Evolutionary conservation across 2,329 filamentous ascomycete species (phyloP).

Genomic region (Neofusicoccum parvum): DNA sequence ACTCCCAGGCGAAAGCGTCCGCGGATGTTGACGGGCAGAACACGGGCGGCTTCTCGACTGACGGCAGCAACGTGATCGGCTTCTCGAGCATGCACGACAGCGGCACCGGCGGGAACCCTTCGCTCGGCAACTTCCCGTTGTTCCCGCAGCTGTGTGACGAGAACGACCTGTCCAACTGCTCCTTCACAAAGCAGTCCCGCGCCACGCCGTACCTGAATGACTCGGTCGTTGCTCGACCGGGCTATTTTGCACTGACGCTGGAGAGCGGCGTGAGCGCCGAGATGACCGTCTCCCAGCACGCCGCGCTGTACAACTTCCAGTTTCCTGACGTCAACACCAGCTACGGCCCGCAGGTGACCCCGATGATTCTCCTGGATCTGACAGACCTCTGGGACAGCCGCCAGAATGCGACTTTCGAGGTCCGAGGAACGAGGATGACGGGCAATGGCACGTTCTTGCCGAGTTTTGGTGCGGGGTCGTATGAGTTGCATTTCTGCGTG

Average conservation of each 20-base stretch:
- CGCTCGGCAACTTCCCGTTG: slow-evolving; percentile 72
- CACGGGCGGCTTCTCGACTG: slow-evolving; percentile 59
- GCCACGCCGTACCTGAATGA: slow-evolving; percentile 53
- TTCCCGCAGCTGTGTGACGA: slow-evolving; percentile 67
- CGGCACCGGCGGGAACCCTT: slow-evolving; percentile 52
- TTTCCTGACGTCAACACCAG: slow-evolving; percentile 45
- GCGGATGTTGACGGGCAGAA: slow-evolving; percentile 54
- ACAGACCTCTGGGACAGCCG: slow-evolving; percentile 60
- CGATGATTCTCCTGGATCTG: slow-evolving; percentile 62
- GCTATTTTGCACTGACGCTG: slow-evolving; percentile 62
- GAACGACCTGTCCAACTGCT: slow-evolving; percentile 63
- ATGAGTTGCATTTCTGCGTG: slow-evolving; percentile 62
- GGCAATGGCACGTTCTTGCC: slow-evolving; percentile 62
- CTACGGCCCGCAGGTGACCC: slow-evolving; percentile 46
- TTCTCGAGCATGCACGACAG: slow-evolving; percentile 43
- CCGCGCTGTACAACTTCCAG: slow-evolving; percentile 63
- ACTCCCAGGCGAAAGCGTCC: slow-evolving; percentile 39
- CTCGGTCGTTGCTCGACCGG: slow-evolving; percentile 57
- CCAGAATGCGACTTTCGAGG: slow-evolving; percentile 54
- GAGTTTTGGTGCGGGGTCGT: slow-evolving; percentile 64
- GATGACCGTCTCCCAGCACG: slow-evolving; percentile 63
- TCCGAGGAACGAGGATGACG: slow-evolving; percentile 55
- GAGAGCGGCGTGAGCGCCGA: slow-evolving; percentile 59
- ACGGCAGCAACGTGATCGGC: slow-evolving; percentile 46
- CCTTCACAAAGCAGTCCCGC: slow-evolving; percentile 54